Base-by-base conservation (phyloP, 495 filamentous ascomycete species). In the Lasiosphaeria ovina region DNA sequence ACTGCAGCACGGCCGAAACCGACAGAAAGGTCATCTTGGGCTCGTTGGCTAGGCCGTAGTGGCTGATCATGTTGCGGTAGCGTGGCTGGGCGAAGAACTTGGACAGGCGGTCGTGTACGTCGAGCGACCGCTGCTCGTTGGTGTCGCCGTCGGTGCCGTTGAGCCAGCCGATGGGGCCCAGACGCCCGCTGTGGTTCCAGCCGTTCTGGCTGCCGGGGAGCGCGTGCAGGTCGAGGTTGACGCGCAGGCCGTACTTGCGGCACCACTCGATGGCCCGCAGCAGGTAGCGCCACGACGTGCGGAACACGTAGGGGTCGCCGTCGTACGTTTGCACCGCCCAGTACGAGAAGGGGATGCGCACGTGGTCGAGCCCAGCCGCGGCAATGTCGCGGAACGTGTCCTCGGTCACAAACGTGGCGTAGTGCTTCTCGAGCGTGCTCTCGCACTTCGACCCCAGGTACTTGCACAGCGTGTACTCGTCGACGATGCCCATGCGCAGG, bases 141-240 rank as follows among this genome's bases (percentile, higher is more conserved):
- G 84, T 61, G n/a, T 75, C 67, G 14, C 85, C 85, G 63, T 85
- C 62, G 3, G 88, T 85, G n/a, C 91, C 91, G 63, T 89, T 90
- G 17, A 95, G 67, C 91, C 91, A 96, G 24, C 79, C 78, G 62
- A 95, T 89, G 34, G 66, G 54, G 2, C 90, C 90, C 61, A 88
- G 84, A 6, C 81, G 83, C 2, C 91, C 91, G 66, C 87, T 90
- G 74, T 96, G 91, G 68, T 94, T 94, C 89, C 90, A 94, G 1
- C 91, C 91, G 68, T 95, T 96, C 65, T 93, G 90, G 60, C 89
- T 91, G 8, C 91, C 91, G 0, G 90, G 91, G 0, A 92, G 70
- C 16, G 81, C 92, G 73, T 99, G 95, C 3, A 96, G 79, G 69
- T 99, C 95, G 5, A 99, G 86, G 61, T 98, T 99, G 44, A 99